Conservation (phyloP, 805 yeast genomes). For the Brettanomyces custersianus region DNA sequence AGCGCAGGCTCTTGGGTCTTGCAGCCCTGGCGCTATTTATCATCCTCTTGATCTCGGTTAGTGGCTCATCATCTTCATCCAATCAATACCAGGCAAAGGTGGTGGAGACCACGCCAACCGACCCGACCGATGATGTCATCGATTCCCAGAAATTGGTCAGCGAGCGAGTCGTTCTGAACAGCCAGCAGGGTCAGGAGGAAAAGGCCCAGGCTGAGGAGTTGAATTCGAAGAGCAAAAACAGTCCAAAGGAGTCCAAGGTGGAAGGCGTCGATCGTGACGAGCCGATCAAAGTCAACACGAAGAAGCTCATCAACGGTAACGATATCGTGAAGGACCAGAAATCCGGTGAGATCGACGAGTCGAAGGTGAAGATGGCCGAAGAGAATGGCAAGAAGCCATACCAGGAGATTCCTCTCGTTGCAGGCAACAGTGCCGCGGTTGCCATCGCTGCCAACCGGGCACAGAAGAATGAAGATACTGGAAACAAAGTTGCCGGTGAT, state of each 20-base stretch:
- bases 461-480: background rate
- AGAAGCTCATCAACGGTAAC: conserved; percentile 18
- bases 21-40: conserved; percentile 31
- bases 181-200: too few species aligned
- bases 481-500: background rate
- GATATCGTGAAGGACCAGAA: conserved; percentile 22
- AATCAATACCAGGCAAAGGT: too few species aligned
- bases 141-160: too few species aligned
- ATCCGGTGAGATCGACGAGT: conserved; percentile 31
- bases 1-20: conserved; percentile 31
- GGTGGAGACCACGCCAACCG: too few species aligned
- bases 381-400: conserved; percentile 11
- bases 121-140: background rate
- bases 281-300: conserved; percentile 7
- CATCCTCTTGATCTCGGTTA: conserved; percentile 27
- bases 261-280: conserved; percentile 6
- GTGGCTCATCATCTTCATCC: too few species aligned
- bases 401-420: conserved; percentile 8
- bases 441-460: conserved; percentile 4
- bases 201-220: too few species aligned
- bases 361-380: conserved; percentile 31
- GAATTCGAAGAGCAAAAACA: background rate
- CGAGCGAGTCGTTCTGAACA: too few species aligned
- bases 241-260: background rate
- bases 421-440: conserved; percentile 8